Conservation (phyloP, 768 basidiomycete genomes). For the Tricholoma sp. region DNA sequence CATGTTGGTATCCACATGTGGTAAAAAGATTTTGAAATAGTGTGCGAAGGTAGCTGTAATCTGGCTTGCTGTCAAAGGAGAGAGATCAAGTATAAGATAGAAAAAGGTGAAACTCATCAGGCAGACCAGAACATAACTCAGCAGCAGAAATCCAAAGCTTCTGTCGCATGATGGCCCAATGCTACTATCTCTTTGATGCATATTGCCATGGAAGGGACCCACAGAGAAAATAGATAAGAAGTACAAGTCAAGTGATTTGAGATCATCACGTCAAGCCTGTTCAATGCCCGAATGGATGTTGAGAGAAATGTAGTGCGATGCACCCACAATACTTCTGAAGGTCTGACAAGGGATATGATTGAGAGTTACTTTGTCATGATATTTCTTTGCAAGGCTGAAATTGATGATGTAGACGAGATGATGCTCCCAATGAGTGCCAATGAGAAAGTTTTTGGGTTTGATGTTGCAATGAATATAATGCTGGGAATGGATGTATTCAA, state of each 20-base stretch:
- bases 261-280: slow-evolving; percentile 89
- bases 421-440: background rate
- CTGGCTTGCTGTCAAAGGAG: slow-evolving; percentile 95
- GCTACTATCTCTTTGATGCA: no score
- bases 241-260: slow-evolving; percentile 96
- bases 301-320: background rate
- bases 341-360: background rate
- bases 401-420: background rate
- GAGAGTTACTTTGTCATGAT: background rate
- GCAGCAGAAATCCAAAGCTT: slow-evolving; percentile 90
- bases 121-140: slow-evolving; percentile 95
- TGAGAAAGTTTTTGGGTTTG: slow-evolving; percentile 34
- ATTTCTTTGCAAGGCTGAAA: background rate
- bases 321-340: background rate
- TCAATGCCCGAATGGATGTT: slow-evolving; percentile 54
- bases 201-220: no score
- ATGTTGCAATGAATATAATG: slow-evolving; percentile 90
- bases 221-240: no score
- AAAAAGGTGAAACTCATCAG: slow-evolving; percentile 99
- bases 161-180: slow-evolving; percentile 85
- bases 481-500: slow-evolving; percentile 98
- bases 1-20: background rate
- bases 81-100: slow-evolving; percentile 99
- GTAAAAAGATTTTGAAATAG: slow-evolving; percentile 72
- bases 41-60: slow-evolving; percentile 96